Evolutionary conservation across 1,284 basidiomycete genomes (phyloP), one percentile per base, ranked within the genome.

Genomic region (Sanguinoderma infundibulare): DNA sequence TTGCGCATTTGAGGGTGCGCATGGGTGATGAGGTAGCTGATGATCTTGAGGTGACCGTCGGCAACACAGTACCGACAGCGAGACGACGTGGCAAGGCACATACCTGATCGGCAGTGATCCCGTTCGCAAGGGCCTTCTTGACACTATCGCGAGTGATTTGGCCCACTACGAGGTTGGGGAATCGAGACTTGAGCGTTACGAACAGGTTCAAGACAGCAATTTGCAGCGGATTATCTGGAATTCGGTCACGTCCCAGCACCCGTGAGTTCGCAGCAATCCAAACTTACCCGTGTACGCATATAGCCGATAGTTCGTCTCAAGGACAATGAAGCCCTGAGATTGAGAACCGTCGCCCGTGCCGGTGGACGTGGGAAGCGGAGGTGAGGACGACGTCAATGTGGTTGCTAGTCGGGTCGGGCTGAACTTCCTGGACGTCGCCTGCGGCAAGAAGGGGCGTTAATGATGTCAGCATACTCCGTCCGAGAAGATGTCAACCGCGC

Each of bases 1-100:
- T 91, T 94, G 72, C 92, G 89, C 97, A 99, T 99, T 77, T 99
- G 97, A 35, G 95, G 92, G 76, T 99, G 98, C 1, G 97, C 97
- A 77, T 99, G 96, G 52, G 92, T 92, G 24, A 90, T 87, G 47
- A 99, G 83, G 75, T 99, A 99, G 70, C 91, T 91, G 73, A 99
- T 97, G 73, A 99, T 98, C 94, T 97, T 66, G 39, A 52, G 51
- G n/a, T n/a, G 40, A 57, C 53, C 38, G 50, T 60, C 57, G 60
- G 63, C 40, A 66, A 55, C 8, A 53, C 40, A 49, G 15, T 35
- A 36, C 32, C 51, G 30, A 28, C 52, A 44, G 38, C 46, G 30
- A 51, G 55, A 24, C 24, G 30, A 40, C 26, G n/a, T n/a, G n/a
- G n/a, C 53, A 35, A 57, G 42, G 30, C n/a, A 61, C 55, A 55